Evolutionary conservation across 75 land plant genomes (phyloP).

Genomic region (Selaginella moellendorffii): DNA sequence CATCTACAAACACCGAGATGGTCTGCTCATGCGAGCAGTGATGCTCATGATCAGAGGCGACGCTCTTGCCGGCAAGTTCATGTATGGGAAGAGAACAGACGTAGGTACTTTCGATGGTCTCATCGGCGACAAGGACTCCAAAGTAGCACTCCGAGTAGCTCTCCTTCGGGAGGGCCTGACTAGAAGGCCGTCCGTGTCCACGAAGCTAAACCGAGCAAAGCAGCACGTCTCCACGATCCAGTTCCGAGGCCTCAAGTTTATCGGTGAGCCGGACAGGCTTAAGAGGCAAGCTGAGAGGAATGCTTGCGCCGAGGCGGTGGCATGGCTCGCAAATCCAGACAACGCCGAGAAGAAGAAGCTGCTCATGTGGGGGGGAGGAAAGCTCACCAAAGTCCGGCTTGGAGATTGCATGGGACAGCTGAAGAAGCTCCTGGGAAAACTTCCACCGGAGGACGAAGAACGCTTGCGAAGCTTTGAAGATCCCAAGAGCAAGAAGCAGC

Average conservation of each 20-base stretch:
- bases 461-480: background rate
- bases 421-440: background rate
- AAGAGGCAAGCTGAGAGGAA: background rate
- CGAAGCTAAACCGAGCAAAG: background rate
- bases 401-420: slow-evolving; percentile 1
- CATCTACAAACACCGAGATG: background rate
- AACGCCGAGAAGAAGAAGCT: background rate
- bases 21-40: background rate
- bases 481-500: too few relatives aligned
- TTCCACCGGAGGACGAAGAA: background rate
- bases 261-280: background rate
- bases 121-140: background rate
- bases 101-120: background rate
- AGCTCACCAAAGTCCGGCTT: background rate
- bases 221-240: background rate
- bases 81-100: background rate
- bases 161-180: background rate
- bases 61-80: background rate
- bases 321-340: background rate
- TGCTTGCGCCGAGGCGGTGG: background rate
- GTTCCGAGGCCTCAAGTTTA: background rate
- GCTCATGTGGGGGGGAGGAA: background rate
- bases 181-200: background rate
- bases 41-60: background rate
- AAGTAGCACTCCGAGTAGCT: background rate